phyloP scores from a whole-genome alignment of 2,329 filamentous ascomycete species.

The Penicillium sp. region DNA sequence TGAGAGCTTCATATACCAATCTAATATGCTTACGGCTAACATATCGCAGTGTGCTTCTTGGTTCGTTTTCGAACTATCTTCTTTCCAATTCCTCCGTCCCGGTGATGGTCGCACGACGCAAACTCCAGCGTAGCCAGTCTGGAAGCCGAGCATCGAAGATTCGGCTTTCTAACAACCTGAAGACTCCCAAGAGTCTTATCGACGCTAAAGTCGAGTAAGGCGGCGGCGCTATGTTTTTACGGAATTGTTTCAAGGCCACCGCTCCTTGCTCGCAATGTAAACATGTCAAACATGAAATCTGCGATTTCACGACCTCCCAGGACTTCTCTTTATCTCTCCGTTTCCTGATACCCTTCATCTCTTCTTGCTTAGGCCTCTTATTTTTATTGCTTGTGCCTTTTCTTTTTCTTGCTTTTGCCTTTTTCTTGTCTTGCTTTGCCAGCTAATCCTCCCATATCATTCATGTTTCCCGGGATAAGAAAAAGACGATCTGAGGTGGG shows the following conservation, averaged over 20 bases:
- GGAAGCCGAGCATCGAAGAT: conserved; percentile 63
- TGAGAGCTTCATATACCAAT: neutral
- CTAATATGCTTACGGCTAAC: conserved; percentile 5
- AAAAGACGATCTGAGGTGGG: no score
- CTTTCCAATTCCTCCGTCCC: conserved; percentile 95
- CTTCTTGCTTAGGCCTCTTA: neutral
- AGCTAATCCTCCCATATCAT: no score
- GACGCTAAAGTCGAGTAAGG: conserved; percentile 70
- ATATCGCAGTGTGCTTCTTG: conserved; percentile 70
- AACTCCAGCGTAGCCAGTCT: conserved; percentile 78
- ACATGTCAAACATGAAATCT: no score
- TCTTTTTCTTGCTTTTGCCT: neutral
- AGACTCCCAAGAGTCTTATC: conserved; percentile 63
- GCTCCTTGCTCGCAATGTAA: no score
- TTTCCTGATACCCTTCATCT: conserved; percentile 3
- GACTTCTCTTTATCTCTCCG: neutral
- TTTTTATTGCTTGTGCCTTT: neutral
- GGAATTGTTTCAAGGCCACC: no score
- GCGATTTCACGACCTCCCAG: neutral
- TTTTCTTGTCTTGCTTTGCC: no score
- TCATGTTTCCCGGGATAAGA: no score
- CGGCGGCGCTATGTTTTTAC: neutral
- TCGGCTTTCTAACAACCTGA: conserved; percentile 76
- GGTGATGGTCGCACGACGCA: conserved; percentile 95
- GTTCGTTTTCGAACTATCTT: conserved; percentile 95